Base-by-base conservation (phyloP, 2,329 filamentous ascomycete species). In the Grosmannia penicillata region DNA sequence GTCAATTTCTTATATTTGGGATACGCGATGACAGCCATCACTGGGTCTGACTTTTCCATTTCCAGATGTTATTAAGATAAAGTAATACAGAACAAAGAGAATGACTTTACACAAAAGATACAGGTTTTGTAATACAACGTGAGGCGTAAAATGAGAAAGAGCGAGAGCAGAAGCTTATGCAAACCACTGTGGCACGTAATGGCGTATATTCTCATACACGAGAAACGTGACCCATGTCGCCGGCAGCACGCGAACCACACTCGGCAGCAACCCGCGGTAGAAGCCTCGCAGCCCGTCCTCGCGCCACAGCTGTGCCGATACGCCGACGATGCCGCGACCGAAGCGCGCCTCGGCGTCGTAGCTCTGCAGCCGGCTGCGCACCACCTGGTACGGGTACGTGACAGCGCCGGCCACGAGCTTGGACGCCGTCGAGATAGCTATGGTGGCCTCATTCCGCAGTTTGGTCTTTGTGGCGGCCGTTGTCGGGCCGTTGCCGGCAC, bases 181-280 rank as follows among this genome's bases (percentile, higher is more conserved):
- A 22, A 42, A 17, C 65, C 59, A 63, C 33, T 51, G 51, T 19
- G 72, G 65, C 26, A 93, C 55, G 54, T 83, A 78, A 47, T 72
- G 75, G 60, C 81, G 86, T 43, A 81, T 78, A 57, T 96, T 96
- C 64, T 98, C 91, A 59, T 96, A 96, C 19, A 96, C 87, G 50
- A 98, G 59, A 55, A 98, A 96, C 2, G 89, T 96, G 38, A 95
- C 84, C 73, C 91, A 93, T 4, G 91, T 96, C 24, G 86, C 87
- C 4, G 91, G 91, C 57, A 98, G 66, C 22, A 96, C 91, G 44
- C 91, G 73, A 37, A 94, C 65, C n/a, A 94, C 70, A 47, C 89
- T 93, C 1, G 89, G 87, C 29, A 84, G 75, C 41, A 96, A 63
- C 2, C 91, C 91, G 47, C 87, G 84, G 58, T 96, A 98, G 58